Conservation (phyloP, 192 early-diverging fungal species). For the Mortierella hygrophila region DNA sequence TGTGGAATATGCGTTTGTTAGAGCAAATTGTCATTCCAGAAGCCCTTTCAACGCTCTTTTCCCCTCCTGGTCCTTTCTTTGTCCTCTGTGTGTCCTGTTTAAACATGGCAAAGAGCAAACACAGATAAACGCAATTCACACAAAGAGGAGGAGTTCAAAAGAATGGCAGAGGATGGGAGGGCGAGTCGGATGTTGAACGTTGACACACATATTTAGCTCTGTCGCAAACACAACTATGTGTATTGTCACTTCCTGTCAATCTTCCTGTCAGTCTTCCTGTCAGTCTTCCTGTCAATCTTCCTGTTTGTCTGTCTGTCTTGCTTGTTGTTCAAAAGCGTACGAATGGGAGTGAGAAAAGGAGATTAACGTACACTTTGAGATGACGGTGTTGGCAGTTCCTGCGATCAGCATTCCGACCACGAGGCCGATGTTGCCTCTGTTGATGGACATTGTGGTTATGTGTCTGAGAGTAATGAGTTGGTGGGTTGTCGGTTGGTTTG, state of each 20-base stretch:
- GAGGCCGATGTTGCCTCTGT: conserved; percentile 57
- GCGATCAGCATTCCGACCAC: conserved; percentile 82
- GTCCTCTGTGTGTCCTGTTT: neutral
- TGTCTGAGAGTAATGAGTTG: neutral
- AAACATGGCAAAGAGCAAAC: neutral
- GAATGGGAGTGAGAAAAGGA: neutral
- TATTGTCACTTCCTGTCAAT: too few relatives aligned
- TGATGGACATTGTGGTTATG: conserved; percentile 33
- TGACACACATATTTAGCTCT: neutral
- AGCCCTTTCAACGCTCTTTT: neutral
- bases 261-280: too few relatives aligned
- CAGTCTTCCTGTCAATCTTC: too few relatives aligned
- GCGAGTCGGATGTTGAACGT: neutral
- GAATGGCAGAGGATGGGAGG: neutral
- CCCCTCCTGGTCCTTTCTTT: neutral
- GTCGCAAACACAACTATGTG: too few relatives aligned
- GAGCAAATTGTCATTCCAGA: neutral
- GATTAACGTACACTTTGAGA: conserved; percentile 34
- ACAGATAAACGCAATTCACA: neutral
- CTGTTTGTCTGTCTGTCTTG: too few relatives aligned
- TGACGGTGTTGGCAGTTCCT: conserved; percentile 67
- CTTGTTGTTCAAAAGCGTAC: neutral
- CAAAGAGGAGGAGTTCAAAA: neutral
- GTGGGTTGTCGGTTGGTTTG: neutral
- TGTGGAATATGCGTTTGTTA: neutral